A percentile compares a stretch with the other conserved stretches of the same genome.
Evolutionary conservation across 495 filamentous ascomycete genomes (phyloP).

Genomic region (Trichoderma asperelloides): DNA sequence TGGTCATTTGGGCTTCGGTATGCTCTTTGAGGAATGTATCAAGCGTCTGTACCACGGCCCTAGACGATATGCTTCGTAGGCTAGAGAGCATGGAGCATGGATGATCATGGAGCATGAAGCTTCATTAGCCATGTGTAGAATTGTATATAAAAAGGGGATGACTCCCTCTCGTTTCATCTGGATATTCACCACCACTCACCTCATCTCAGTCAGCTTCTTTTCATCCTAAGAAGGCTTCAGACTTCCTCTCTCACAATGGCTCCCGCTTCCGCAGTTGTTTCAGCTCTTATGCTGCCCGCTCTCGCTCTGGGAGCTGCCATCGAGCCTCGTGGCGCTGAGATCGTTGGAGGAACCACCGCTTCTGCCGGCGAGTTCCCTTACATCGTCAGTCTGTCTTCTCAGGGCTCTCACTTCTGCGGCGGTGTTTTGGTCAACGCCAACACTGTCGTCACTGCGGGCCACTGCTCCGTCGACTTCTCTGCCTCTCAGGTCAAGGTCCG

Average conservation of each 20-base stretch:
- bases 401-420: slow-evolving; percentile 15
- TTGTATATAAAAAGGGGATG: not conserved
- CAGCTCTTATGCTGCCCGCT: slow-evolving; percentile 9
- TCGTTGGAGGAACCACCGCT: slow-evolving; percentile 13
- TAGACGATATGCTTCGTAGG: not conserved
- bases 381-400: slow-evolving; percentile 12
- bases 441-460: slow-evolving; percentile 15
- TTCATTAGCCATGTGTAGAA: not conserved
- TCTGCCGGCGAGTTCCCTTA: slow-evolving; percentile 14
- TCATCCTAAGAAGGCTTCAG: not conserved
- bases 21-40: not conserved
- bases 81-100: not conserved
- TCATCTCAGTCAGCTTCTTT: not conserved
- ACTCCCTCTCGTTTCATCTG: not conserved
- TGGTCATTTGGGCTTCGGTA: not conserved
- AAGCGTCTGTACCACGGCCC: not conserved
- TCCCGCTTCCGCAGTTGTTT: not conserved
- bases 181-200: not conserved
- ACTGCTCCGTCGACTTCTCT: slow-evolving; percentile 12
- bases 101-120: not conserved
- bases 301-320: not conserved
- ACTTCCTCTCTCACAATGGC: slow-evolving; percentile 9
- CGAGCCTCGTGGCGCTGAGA: slow-evolving; percentile 1
- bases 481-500: slow-evolving; percentile 12
- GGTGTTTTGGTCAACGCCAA: slow-evolving; percentile 14